These are phyloP conservation scores for Coniochaeta pulveracea DNA, from an alignment of 2,329 filamentous ascomycete species.

Conservation along the genomic window DNA sequence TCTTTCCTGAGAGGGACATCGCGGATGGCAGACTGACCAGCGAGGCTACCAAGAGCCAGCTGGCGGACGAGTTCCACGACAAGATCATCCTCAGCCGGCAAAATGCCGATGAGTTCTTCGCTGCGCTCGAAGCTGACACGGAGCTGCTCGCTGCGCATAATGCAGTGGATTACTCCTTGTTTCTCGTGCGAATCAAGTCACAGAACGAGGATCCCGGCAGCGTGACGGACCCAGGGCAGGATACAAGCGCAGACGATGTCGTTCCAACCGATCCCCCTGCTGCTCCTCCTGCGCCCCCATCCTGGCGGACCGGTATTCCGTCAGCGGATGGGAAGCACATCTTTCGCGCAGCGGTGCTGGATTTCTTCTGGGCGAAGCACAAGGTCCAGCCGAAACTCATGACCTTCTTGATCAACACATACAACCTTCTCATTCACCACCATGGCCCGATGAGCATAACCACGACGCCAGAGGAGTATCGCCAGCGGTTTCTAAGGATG, in stretches of 20 bases:
- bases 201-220: constrained; percentile 9
- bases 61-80: constrained; percentile 58
- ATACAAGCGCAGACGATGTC: constrained; percentile 6
- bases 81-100: constrained; percentile 45
- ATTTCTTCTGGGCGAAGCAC: constrained; percentile 74
- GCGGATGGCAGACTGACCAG: constrained; percentile 51
- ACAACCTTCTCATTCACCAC: constrained; percentile 47
- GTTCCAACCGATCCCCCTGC: constrained; percentile 20
- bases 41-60: constrained; percentile 51
- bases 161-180: constrained; percentile 66
- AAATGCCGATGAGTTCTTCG: constrained; percentile 44
- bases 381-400: constrained; percentile 54
- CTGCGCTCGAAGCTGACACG: constrained; percentile 49
- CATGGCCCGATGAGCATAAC: constrained; percentile 68
- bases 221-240: background rate
- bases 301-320: constrained; percentile 51
- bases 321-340: constrained; percentile 54
- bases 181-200: constrained; percentile 43
- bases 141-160: constrained; percentile 49
- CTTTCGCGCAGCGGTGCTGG: constrained; percentile 56
- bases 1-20: constrained; percentile 65
- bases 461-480: constrained; percentile 56
- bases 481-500: constrained; percentile 39
- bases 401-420: constrained; percentile 52
- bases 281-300: constrained; percentile 22